Evolutionary conservation across 2,329 filamentous ascomycete species (phyloP).

Genomic region (Periconia sp.): DNA sequence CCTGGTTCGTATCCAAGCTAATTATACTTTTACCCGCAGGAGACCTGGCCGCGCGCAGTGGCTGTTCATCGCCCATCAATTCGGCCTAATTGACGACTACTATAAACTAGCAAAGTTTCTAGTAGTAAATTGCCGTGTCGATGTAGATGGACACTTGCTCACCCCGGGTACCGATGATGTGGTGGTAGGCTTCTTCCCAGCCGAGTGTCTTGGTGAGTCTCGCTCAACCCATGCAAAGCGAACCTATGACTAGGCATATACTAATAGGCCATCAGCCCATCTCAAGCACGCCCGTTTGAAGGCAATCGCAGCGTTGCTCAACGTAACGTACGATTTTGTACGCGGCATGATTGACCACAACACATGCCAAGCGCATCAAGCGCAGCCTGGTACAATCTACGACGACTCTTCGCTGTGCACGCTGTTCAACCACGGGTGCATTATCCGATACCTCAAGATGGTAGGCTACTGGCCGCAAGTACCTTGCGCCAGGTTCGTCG

Average conservation of each 20-base stretch:
- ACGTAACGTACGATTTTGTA: conserved; percentile 8
- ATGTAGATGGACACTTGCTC: conserved; percentile 7
- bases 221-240: neutral
- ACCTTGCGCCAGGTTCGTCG: neutral
- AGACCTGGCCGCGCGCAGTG: conserved; percentile 25
- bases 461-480: conserved; percentile 15
- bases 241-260: neutral
- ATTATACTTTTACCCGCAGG: no score
- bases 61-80: conserved; percentile 33
- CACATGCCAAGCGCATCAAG: conserved; percentile 6
- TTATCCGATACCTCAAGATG: conserved; percentile 12
- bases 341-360: conserved; percentile 10
- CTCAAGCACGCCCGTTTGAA: conserved; percentile 7
- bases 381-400: neutral
- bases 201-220: conserved; percentile 7
- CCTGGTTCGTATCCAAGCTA: no score
- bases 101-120: conserved; percentile 18
- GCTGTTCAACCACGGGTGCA: conserved; percentile 12
- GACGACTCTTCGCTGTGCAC: conserved; percentile 16
- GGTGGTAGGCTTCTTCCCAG: conserved; percentile 11
- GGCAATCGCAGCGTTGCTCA: conserved; percentile 8
- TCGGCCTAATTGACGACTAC: conserved; percentile 27
- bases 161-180: neutral
- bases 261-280: conserved; percentile 1
- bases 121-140: conserved; percentile 5